Conservation (phyloP, 164 flowering plant species). For the Piper betle region DNA sequence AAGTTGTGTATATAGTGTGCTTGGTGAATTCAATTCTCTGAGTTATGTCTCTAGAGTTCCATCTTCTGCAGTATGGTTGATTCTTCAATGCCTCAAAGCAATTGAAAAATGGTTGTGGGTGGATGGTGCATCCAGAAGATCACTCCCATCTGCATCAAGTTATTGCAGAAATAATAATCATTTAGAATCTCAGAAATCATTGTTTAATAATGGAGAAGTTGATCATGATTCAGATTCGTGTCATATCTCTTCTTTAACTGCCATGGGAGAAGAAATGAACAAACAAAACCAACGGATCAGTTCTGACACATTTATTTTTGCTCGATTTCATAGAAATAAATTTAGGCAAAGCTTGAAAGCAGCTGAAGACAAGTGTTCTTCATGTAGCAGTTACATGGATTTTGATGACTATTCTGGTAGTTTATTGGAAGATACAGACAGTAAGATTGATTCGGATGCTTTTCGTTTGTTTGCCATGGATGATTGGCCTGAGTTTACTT, state of each 20-base stretch:
- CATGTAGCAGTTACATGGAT: constrained; percentile 15
- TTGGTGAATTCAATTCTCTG: constrained; percentile 25
- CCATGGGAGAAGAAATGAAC: constrained; percentile 11
- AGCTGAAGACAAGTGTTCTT: constrained; percentile 9
- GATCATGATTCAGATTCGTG: constrained; percentile 19
- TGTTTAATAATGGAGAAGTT: constrained; percentile 30
- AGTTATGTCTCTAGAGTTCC: constrained; percentile 25
- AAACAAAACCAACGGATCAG: constrained; percentile 13
- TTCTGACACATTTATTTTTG: constrained; percentile 9
- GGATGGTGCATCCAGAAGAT: constrained; percentile 26
- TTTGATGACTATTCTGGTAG: constrained; percentile 15
- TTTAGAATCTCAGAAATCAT: constrained; percentile 31
- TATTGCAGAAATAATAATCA: constrained; percentile 7
- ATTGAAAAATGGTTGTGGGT: constrained; percentile 57
- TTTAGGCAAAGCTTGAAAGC: constrained; percentile 5
- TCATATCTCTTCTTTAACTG: not conserved
- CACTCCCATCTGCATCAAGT: constrained; percentile 15
- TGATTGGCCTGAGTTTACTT: constrained; percentile 66
- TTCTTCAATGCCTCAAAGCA: constrained; percentile 55
- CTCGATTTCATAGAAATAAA: constrained; percentile 15
- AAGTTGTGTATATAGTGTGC: constrained; percentile 44
- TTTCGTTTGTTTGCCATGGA: constrained; percentile 38
- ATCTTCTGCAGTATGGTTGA: constrained; percentile 36
- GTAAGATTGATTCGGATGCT: constrained; percentile 24
- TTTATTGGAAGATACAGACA: constrained; percentile 24